These are phyloP conservation scores for Musa troglodytarum DNA, from an alignment of 176 grass and related monocot genomes.

Conservation along the genomic window DNA sequence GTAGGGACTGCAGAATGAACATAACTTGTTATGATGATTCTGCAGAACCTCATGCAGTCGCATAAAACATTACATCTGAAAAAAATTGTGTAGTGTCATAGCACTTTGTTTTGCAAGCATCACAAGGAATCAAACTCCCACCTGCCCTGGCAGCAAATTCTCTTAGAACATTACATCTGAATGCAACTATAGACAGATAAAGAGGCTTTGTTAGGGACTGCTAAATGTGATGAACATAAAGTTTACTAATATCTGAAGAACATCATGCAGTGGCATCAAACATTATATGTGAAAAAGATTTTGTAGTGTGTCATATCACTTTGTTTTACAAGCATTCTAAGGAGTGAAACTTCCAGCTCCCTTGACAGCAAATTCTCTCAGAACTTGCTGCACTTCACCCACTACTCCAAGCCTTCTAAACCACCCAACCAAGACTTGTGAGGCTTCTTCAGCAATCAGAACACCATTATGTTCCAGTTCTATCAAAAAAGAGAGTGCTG, in stretches of 20 bases:
- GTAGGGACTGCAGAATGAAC: no score
- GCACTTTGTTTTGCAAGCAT: neutral
- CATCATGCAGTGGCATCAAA: no score
- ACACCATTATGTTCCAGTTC: slow-evolving; percentile 58
- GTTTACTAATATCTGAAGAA: no score
- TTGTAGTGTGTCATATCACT: neutral
- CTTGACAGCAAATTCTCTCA: slow-evolving; percentile 27
- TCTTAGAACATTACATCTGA: neutral
- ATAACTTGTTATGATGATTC: no score
- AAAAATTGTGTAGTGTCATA: neutral
- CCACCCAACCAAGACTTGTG: slow-evolving; percentile 51
- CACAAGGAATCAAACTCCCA: neutral
- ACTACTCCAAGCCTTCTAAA: slow-evolving; percentile 52
- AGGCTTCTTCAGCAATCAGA: slow-evolving; percentile 41
- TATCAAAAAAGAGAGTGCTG: slow-evolving; percentile 54
- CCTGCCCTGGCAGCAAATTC: slow-evolving; percentile 13
- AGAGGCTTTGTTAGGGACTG: no score
- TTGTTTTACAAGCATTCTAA: neutral
- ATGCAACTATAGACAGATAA: no score
- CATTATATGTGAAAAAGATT: neutral
- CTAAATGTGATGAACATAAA: no score
- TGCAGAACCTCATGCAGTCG: no score
- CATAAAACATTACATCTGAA: neutral
- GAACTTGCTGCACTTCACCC: slow-evolving; percentile 52
- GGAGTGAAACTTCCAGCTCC: neutral